These are phyloP conservation scores for Cunninghamia lanceolata DNA, from an alignment of 75 land plant genomes.

Conservation along the genomic window DNA sequence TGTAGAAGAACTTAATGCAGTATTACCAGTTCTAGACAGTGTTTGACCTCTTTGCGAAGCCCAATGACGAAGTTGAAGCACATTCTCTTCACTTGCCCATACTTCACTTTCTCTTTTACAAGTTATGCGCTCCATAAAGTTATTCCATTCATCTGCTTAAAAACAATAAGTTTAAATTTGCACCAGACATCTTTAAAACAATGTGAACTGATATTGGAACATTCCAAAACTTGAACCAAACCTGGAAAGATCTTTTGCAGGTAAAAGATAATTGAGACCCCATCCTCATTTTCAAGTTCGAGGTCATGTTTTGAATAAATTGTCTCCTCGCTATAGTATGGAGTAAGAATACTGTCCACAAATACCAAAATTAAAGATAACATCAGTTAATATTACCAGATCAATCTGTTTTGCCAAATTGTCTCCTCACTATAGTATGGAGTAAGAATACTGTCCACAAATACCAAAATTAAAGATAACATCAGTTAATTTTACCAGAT, in stretches of 20 bases:
- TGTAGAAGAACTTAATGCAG: not conserved
- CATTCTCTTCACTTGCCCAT: constrained; percentile 62
- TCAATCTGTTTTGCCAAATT: not conserved
- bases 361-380: not conserved
- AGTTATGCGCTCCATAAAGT: constrained; percentile 81
- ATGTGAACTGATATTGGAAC: not conserved
- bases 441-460: constrained; percentile 74
- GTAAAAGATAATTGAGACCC: constrained; percentile 88
- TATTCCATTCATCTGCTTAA: constrained; percentile 89
- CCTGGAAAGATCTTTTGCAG: constrained; percentile 98
- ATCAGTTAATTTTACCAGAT: not conserved
- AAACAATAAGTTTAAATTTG: not conserved
- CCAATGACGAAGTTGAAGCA: constrained; percentile 86
- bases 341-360: constrained; percentile 81
- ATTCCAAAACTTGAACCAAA: constrained; percentile 11
- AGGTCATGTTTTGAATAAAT: constrained; percentile 76
- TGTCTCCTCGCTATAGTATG: constrained; percentile 94
- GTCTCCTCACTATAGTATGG: constrained; percentile 97
- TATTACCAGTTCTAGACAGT: constrained; percentile 82
- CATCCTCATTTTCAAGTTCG: constrained; percentile 93
- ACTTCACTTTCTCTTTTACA: constrained; percentile 56
- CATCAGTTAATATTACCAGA: not conserved
- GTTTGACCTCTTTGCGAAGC: constrained; percentile 97
- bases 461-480: not conserved
- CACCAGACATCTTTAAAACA: not conserved